A percentile compares a stretch with the other conserved stretches of the same genome.
These are phyloP conservation scores for Trichoderma aggressivum DNA, from an alignment of 2,329 filamentous ascomycete genomes.

Conservation along the genomic window DNA sequence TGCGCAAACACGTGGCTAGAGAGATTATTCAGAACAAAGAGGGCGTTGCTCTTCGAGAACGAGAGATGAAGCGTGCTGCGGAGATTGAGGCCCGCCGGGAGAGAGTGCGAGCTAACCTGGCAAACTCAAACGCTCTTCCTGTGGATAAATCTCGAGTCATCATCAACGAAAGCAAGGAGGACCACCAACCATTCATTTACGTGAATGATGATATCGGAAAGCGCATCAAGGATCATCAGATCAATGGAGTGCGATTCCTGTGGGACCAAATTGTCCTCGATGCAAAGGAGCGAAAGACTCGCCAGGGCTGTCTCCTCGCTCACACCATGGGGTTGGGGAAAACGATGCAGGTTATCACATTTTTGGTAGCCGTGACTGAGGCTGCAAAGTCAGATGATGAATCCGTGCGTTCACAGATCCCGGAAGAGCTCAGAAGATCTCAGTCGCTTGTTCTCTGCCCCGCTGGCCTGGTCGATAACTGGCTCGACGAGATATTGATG, in stretches of 20 bases:
- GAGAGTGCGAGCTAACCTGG: conserved; percentile 46
- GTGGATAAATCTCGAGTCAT: conserved; percentile 52
- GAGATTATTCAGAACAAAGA: conserved; percentile 37
- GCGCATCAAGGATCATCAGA: conserved; percentile 74
- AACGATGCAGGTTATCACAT: conserved; percentile 84
- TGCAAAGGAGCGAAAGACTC: conserved; percentile 37
- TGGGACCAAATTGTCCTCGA: conserved; percentile 77
- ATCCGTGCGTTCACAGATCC: conserved; percentile 62
- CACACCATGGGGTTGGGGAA: conserved; percentile 93
- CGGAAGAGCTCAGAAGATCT: conserved; percentile 57
- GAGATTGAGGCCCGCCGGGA: conserved; percentile 52
- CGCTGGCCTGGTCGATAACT: conserved; percentile 72
- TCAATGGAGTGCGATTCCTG: conserved; percentile 79
- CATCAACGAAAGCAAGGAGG: conserved; percentile 64
- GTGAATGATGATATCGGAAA: conserved; percentile 61
- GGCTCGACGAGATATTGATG: conserved; percentile 69
- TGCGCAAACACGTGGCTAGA: conserved; percentile 25
- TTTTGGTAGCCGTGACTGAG: conserved; percentile 72
- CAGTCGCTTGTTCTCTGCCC: conserved; percentile 75
- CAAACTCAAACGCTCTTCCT: conserved; percentile 39
- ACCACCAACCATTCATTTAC: conserved; percentile 59
- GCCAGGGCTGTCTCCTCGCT: conserved; percentile 76
- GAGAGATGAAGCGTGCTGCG: conserved; percentile 50
- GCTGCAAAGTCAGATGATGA: conserved; percentile 58
- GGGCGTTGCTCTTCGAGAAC: conserved; percentile 52